Conservation (phyloP, 208 protist species). For the Leishmania aethiopica region DNA sequence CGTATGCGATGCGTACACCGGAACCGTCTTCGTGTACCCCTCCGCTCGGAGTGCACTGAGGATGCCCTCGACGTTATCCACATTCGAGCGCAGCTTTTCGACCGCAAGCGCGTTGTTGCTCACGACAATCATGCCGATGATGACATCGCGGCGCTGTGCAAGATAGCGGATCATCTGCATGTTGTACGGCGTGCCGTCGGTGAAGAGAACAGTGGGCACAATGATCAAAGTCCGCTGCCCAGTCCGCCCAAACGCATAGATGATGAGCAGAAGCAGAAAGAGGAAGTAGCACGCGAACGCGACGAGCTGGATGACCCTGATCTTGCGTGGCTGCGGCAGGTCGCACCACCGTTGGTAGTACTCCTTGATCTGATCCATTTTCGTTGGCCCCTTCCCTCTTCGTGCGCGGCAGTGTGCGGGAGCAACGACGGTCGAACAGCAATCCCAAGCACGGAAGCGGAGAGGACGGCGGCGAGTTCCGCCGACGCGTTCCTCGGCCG, state of each 20-base stretch:
- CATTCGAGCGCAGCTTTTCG: slow-evolving; percentile 17
- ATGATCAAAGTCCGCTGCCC: slow-evolving; percentile 35
- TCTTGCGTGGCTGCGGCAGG: slow-evolving; percentile 74
- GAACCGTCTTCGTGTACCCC: slow-evolving; percentile 35
- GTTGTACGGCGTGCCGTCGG: slow-evolving; percentile 62
- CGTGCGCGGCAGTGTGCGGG: not conserved
- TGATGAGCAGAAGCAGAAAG: slow-evolving; percentile 73
- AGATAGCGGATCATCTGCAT: slow-evolving; percentile 70
- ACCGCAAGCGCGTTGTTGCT: slow-evolving; percentile 40
- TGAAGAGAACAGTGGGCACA: slow-evolving; percentile 59
- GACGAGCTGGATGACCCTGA: slow-evolving; percentile 51
- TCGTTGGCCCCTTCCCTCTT: not conserved
- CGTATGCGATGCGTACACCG: slow-evolving; percentile 56
- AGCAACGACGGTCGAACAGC: not conserved
- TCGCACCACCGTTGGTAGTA: slow-evolving; percentile 47
- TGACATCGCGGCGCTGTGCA: slow-evolving; percentile 58
- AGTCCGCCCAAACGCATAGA: slow-evolving; percentile 73
- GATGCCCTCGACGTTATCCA: slow-evolving; percentile 34
- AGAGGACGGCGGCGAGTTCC: too few relatives aligned
- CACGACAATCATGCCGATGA: slow-evolving; percentile 65
- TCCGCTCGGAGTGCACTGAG: slow-evolving; percentile 46
- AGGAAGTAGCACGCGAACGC: slow-evolving; percentile 61
- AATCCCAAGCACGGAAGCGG: not conserved
- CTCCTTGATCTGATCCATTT: slow-evolving; percentile 51
- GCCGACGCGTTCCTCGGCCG: not conserved